Evolutionary conservation across 1,284 basidiomycete species (phyloP).

Genomic region (Coniferiporia weirii): DNA sequence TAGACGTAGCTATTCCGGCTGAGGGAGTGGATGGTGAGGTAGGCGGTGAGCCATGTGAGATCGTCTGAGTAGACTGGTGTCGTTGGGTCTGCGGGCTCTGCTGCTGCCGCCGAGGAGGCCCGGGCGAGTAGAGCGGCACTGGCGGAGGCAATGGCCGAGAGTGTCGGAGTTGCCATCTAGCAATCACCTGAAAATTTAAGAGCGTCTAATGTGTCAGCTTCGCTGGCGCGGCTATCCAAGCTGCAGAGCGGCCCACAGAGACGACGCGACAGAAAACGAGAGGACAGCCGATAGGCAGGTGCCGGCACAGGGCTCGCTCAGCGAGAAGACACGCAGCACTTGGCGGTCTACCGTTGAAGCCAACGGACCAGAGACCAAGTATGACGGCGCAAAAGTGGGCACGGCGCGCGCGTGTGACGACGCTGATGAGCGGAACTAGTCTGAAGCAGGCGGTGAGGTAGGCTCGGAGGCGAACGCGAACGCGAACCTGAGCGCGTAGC

Average conservation of each 20-base stretch:
- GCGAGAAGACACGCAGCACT: too few relatives aligned
- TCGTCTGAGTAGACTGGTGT: slow-evolving; percentile 41
- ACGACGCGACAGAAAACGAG: neutral
- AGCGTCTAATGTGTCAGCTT: neutral
- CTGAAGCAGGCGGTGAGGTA: too few relatives aligned
- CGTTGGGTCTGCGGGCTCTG: slow-evolving; percentile 36
- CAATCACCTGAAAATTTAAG: neutral
- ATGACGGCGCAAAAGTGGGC: too few relatives aligned
- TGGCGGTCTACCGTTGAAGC: too few relatives aligned
- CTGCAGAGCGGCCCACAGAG: neutral
- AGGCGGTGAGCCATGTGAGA: slow-evolving; percentile 50
- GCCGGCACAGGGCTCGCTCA: too few relatives aligned
- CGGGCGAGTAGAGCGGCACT: neutral
- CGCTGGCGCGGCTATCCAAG: neutral
- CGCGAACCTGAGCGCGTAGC: too few relatives aligned
- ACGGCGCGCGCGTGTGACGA: too few relatives aligned
- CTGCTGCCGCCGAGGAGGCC: slow-evolving; percentile 14
- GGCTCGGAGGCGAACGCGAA: too few relatives aligned
- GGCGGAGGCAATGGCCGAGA: neutral
- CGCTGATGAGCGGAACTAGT: too few relatives aligned
- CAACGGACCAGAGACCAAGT: too few relatives aligned
- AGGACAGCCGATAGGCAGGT: neutral
- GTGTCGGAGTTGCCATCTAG: neutral
- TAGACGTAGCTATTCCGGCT: slow-evolving; percentile 49
- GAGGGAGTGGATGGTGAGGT: slow-evolving; percentile 49